Evolutionary conservation across 441 rosid species (phyloP).

Genomic region (Flueggea neowawraea): DNA sequence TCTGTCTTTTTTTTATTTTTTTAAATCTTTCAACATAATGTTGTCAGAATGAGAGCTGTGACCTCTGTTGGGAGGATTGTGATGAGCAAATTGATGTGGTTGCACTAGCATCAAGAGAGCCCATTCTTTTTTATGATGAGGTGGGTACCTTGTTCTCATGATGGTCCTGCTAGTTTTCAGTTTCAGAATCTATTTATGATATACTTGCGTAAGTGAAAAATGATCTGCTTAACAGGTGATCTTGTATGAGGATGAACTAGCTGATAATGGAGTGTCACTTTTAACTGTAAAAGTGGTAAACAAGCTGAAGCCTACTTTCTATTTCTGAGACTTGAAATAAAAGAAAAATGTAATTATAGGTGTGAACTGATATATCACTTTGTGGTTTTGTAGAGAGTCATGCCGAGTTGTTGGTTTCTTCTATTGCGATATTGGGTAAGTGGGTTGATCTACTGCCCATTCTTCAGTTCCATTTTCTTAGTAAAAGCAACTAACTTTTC

Average conservation of each 20-base stretch:
- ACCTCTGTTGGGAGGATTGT: constrained; percentile 73
- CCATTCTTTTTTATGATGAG: constrained; percentile 98
- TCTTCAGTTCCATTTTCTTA: background rate
- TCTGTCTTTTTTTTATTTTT: no score
- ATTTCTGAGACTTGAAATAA: no score
- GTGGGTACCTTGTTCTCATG: constrained; percentile 25
- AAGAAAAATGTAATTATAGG: background rate
- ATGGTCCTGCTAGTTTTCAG: no score
- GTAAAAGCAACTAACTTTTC: no score
- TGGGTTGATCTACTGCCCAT: constrained; percentile 11
- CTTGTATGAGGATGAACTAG: constrained; percentile 96
- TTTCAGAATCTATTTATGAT: no score
- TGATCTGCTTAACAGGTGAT: constrained; percentile 55
- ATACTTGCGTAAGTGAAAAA: constrained; percentile 10
- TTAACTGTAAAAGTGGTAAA: constrained; percentile 97
- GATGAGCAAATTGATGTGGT: constrained; percentile 70
- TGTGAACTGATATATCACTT: constrained; percentile 14
- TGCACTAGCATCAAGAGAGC: constrained; percentile 79
- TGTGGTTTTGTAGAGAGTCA: constrained; percentile 71
- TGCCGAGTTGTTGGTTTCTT: constrained; percentile 98
- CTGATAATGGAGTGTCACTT: constrained; percentile 95
- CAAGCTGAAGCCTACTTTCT: background rate
- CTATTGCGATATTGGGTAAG: constrained; percentile 98
- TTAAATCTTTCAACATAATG: background rate
- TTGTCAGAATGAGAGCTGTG: constrained; percentile 35